Base-by-base conservation (phyloP, 1,284 basidiomycete species). In the Trichosporon faecale region DNA sequence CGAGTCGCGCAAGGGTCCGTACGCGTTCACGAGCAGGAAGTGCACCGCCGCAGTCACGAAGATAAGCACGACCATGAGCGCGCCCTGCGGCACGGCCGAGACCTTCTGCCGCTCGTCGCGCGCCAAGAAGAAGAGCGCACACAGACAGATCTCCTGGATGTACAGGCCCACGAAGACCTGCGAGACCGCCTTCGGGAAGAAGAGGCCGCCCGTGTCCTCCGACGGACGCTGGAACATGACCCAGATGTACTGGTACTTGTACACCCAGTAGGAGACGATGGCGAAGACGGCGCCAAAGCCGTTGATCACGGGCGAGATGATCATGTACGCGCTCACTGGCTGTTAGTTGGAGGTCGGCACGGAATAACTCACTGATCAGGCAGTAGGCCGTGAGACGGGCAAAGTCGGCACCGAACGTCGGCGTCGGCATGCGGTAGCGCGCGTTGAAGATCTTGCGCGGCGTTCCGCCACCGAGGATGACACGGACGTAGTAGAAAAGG, bases 121-220 rank as follows among this genome's bases (percentile, higher is more conserved):
- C 0, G 90, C 88, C 3, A 97, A 86, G 89, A 97, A 96, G 87
- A 97, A 97, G 74, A 97, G 84, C 1, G 91, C 91, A 33, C 88
- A 87, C 21, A 97, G 85, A 80, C 92, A 95, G 66, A 96, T 79
- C 84, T 87, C 82, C 79, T 92, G 89, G 67, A 98, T 87, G 80
- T 97, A 98, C 77, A 95, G 75, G 3, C 94, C 96, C n/a, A 94
- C 92, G 76, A 98, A 98, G 55, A 96, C 81, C 78, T 98, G 95
- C 67, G 91, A 89, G 60, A 99, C 89, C 1, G 97, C 96, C 83
- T 91, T 93, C 61, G 95, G 95, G 87, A 96, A 98, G 87, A 98
- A 98, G 65, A 93, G 83, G 0, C 96, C 96, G 31, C 94, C 95
- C 0, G 96, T 98, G 75, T 99, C 96, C 66, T 84, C 85, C 2